phyloP scores from a whole-genome alignment of 495 filamentous ascomycete species.

The Hypoxylon fuscum region DNA sequence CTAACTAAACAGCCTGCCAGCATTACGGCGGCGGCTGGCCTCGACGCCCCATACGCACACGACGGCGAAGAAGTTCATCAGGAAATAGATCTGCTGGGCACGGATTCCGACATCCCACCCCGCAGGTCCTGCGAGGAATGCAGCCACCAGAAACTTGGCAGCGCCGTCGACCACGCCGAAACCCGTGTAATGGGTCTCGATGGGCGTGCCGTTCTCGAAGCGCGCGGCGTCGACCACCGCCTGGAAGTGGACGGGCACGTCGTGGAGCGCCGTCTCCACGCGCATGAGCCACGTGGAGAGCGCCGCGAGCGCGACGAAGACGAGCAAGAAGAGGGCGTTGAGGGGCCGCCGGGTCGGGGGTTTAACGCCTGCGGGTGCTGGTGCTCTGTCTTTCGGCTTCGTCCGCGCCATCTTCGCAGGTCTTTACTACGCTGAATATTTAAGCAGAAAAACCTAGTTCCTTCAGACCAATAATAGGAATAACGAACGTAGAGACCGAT shows the following conservation, averaged over 20 bases:
- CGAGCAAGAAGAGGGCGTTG: conserved; percentile 31
- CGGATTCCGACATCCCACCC: conserved; percentile 29
- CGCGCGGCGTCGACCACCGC: conserved; percentile 16
- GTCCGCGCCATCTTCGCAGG: conserved; percentile 25
- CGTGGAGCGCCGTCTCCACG: conserved; percentile 28
- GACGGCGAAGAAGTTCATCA: conserved; percentile 39
- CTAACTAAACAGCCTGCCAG: conserved; percentile 39
- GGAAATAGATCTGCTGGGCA: conserved; percentile 39
- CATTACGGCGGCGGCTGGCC: conserved; percentile 38
- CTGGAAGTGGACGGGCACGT: conserved; percentile 29
- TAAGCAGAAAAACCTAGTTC: no score
- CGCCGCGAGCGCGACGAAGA: conserved; percentile 21
- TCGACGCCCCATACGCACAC: conserved; percentile 46
- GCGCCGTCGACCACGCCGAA: conserved; percentile 27
- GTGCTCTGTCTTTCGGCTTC: conserved; percentile 11
- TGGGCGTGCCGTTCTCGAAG: conserved; percentile 33
- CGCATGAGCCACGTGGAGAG: conserved; percentile 35
- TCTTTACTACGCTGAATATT: not conserved
- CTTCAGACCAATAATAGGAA: no score
- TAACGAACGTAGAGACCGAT: no score
- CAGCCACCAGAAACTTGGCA: conserved; percentile 34
- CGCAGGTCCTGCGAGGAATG: conserved; percentile 32
- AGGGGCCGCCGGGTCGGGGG: conserved; percentile 27
- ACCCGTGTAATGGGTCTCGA: conserved; percentile 40
- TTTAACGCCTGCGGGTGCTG: conserved; percentile 1